phyloP scores from a whole-genome alignment of 345 rosid genomes.

The Turritis glabra region DNA sequence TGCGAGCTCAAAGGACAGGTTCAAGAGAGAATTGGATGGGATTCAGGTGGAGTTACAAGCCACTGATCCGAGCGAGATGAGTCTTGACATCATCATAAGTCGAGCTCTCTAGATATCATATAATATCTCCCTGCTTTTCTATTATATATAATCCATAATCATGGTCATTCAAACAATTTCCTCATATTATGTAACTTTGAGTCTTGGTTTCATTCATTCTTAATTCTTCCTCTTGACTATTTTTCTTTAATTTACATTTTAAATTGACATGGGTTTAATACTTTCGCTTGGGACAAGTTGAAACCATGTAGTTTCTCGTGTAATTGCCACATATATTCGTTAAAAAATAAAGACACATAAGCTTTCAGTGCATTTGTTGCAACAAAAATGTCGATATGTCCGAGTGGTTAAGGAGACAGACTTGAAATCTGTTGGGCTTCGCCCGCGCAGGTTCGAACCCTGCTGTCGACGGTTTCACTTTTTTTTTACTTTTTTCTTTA shows the following conservation, averaged over 20 bases:
- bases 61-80: slow-evolving; percentile 99
- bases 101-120: slow-evolving; percentile 62
- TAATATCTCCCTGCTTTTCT: not conserved
- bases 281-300: slow-evolving; percentile 16
- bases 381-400: slow-evolving; percentile 69
- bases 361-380: not conserved
- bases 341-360: slow-evolving; percentile 6
- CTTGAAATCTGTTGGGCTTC: slow-evolving; percentile 84
- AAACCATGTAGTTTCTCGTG: slow-evolving; percentile 33
- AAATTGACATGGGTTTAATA: slow-evolving; percentile 31
- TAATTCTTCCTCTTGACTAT: not conserved
- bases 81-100: slow-evolving; percentile 74
- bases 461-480: slow-evolving; percentile 57
- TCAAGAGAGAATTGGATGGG: slow-evolving; percentile 95
- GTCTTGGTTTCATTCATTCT: slow-evolving; percentile 30
- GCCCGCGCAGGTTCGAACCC: slow-evolving; percentile 91
- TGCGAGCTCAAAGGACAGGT: slow-evolving; percentile 94
- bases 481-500: too few relatives aligned
- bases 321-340: slow-evolving; percentile 23
- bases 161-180: slow-evolving; percentile 18
- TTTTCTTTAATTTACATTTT: not conserved
- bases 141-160: slow-evolving; percentile 15
- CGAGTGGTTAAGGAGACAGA: slow-evolving; percentile 99
- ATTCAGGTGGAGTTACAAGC: slow-evolving; percentile 96
- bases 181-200: slow-evolving; percentile 30